Base-by-base conservation (phyloP, 2,329 filamentous ascomycete species). In the Pseudocercospora crystallina region DNA sequence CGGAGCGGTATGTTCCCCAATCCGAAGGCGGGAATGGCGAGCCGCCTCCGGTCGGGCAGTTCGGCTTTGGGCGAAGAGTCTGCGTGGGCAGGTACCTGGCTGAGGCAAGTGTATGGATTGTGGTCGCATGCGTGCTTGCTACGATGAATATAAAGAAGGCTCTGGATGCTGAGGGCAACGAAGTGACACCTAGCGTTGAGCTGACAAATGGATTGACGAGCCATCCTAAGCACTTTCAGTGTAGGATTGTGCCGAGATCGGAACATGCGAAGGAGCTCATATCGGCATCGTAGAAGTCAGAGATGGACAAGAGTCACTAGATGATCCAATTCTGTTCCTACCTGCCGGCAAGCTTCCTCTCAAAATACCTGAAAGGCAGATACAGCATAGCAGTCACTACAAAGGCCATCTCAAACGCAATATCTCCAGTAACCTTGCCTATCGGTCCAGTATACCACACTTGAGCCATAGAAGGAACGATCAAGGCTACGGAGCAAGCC, bases 371-470 rank as follows among this genome's bases (percentile, higher is more conserved):
- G 33, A 77, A 61, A 3, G 74, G 74, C 5, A 76, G 49, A 54
- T 78, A 78, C 17, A 77, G 56, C 48, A 73, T 37, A n/a, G 67
- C 67, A 8, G 71, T 73, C 9, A 77, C 63, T 26, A 74, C 73
- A 61, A 85, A 79, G 0, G 82, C 82, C 64, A 83, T 69, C 70
- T 86, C 83, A 50, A 86, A 85, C 0, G 83, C 84, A 63, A 86
- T 80, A 56, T 86, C 83, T 0, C 83, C 83, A 9, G 82, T 83
- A 32, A 60, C 76, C 65, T 43, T 46, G 8, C 61, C 63, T 12
- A 65, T 58, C 5, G 63, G 61, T 12, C 63, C 63, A 5, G 57
- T 62, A 15, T 63, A 65, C 59, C 59, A 65, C 4, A 61, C 54
- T 43, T 65, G 61, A 15, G 51, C 51, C 61, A 65, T 64, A 12